A percentile compares a stretch with the other conserved stretches of the same genome.
Evolutionary conservation across 345 rosid species (phyloP).

Genomic region (Excoecaria agallocha): DNA sequence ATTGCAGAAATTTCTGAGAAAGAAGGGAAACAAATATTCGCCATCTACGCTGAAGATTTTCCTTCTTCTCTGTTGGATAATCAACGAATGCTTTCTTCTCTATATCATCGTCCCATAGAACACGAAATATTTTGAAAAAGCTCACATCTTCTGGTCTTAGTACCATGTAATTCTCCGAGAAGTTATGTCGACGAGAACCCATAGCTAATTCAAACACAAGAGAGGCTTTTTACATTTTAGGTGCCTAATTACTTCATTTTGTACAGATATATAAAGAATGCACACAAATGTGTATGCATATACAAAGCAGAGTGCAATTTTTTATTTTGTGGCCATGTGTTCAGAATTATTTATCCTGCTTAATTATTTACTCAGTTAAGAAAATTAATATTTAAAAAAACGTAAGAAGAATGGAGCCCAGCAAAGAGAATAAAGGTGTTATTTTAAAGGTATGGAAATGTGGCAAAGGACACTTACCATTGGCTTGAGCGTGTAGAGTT

Average conservation of each 20-base stretch:
- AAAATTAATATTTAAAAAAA: no score
- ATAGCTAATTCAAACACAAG: background rate
- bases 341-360: no score
- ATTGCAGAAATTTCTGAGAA: conserved; percentile 26
- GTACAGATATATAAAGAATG: no score
- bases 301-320: no score
- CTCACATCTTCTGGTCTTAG: conserved; percentile 17
- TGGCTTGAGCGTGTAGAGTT: conserved; percentile 21
- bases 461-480: background rate
- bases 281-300: no score
- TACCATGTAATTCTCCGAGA: conserved; percentile 14
- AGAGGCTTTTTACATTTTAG: no score
- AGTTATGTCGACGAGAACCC: background rate
- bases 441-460: no score
- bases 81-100: conserved; percentile 15
- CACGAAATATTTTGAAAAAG: background rate
- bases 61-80: conserved; percentile 18
- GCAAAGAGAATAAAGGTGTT: background rate
- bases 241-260: no score
- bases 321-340: no score
- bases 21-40: conserved; percentile 20
- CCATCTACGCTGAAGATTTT: conserved; percentile 20
- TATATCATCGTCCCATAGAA: conserved; percentile 9
- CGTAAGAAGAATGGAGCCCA: background rate
- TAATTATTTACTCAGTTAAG: no score